Evolutionary conservation across 164 flowering plant species (phyloP).

Genomic region (Amborella trichopoda): DNA sequence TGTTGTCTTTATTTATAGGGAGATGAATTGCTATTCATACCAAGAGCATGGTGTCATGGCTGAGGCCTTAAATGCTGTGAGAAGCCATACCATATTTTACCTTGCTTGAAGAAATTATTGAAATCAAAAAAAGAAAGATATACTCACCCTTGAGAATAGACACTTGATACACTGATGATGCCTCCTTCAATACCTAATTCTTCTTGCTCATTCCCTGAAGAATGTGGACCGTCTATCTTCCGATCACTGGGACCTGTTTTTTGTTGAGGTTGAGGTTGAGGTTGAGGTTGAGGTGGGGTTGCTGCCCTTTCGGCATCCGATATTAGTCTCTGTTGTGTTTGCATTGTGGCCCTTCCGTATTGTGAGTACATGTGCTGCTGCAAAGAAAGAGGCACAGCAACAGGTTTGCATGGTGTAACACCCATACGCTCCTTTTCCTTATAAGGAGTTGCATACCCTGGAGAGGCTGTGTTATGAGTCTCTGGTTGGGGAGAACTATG

Average conservation of each 20-base stretch:
- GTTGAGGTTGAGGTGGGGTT: slow-evolving; percentile 3
- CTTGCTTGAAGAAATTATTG: no score
- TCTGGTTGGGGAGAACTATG: slow-evolving; percentile 42
- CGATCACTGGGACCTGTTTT: slow-evolving; percentile 27
- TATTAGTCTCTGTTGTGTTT: slow-evolving; percentile 26
- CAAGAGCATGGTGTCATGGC: no score
- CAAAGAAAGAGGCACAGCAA: slow-evolving; percentile 26
- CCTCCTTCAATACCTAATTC: slow-evolving; percentile 77
- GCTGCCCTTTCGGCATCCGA: slow-evolving; percentile 19
- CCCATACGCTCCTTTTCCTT: slow-evolving; percentile 35
- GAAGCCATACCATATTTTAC: no score
- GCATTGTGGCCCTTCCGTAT: slow-evolving; percentile 23
- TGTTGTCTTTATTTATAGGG: no score
- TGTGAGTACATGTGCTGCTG: slow-evolving; percentile 15
- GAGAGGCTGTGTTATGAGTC: slow-evolving; percentile 18
- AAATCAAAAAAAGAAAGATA: not conserved
- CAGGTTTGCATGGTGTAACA: slow-evolving; percentile 29
- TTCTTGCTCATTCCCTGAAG: slow-evolving; percentile 26
- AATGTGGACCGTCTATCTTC: slow-evolving; percentile 15
- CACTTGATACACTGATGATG: slow-evolving; percentile 68
- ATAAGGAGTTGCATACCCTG: no score
- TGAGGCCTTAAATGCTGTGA: no score
- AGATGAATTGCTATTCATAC: no score
- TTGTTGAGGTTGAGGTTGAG: slow-evolving; percentile 13
- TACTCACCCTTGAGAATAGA: slow-evolving; percentile 70